A percentile compares a stretch with the other conserved stretches of the same genome.
Evolutionary conservation across 345 rosid genomes (phyloP).

Genomic region (Hibiscus trionum): DNA sequence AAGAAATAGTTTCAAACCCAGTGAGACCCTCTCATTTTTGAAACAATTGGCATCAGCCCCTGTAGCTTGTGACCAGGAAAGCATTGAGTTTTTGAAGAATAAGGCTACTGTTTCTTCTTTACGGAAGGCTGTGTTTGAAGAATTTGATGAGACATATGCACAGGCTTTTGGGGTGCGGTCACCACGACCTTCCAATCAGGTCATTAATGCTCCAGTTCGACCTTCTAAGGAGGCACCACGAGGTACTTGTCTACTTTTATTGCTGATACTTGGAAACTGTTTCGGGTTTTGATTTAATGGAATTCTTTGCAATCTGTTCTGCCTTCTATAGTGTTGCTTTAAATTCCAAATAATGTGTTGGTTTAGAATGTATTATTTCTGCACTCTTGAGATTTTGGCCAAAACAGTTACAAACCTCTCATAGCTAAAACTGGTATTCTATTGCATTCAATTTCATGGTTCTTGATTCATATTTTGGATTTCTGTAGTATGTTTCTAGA

Average conservation of each 20-base stretch:
- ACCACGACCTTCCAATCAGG: conserved; percentile 34
- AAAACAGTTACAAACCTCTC: not conserved
- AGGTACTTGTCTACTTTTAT: conserved; percentile 37
- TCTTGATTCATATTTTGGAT: not conserved
- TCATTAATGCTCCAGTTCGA: conserved; percentile 31
- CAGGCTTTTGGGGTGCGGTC: conserved; percentile 90
- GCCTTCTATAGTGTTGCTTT: not conserved
- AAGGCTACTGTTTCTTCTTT: conserved; percentile 58
- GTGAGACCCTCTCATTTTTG: conserved; percentile 47
- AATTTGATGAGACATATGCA: conserved; percentile 94
- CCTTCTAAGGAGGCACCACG: conserved; percentile 38
- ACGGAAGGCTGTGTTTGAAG: conserved; percentile 85
- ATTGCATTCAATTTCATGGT: not conserved
- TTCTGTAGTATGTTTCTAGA: not conserved
- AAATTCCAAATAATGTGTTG: not conserved
- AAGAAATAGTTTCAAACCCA: conserved; percentile 55
- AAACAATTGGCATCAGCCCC: conserved; percentile 65
- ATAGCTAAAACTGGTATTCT: not conserved
- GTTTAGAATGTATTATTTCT: not conserved
- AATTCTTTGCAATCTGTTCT: conserved; percentile 6
- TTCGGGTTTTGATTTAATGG: conserved; percentile 10
- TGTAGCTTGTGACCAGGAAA: conserved; percentile 27
- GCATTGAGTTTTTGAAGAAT: conserved; percentile 44
- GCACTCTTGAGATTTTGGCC: not conserved
- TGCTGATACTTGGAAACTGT: conserved; percentile 10